Base-by-base conservation (phyloP, 1,284 basidiomycete species). In the Ustilago sp. region DNA sequence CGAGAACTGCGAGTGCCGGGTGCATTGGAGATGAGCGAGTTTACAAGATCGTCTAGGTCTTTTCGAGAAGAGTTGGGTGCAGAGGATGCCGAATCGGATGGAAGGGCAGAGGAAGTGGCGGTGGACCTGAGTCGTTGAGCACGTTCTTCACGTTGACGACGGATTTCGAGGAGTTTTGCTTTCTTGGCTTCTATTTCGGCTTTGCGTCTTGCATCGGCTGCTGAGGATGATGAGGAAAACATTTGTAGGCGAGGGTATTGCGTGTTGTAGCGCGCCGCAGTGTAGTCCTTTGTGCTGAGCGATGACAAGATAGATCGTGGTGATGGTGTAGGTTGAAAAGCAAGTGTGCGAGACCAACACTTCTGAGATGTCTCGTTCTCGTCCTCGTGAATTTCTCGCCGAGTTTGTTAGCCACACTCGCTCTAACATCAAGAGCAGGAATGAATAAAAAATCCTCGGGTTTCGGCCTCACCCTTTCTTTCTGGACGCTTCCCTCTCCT, bases 131-230 rank as follows among this genome's bases (percentile, higher is more conserved):
- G 65, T 2, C 78, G 54, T 54, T 74, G 64, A 11, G 69, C 90
- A 71, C 93, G 88, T 70, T 92, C 90, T 54, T 90, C 90, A 47
- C 93, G 88, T 45, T 91, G 92, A 82, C 91, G 90, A 68, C 92
- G 89, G 35, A 95, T 89, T 74, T 95, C 93, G 54, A 91, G 93
- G 48, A 98, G 91, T 86, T 94, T 95, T 8, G 91, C 91, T 68
- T 92, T 89, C 87, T 98, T 99, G 47, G 92, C 93, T 87, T 95
- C 94, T 73, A 98, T 93, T 87, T 98, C 95, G 81, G 91, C 90
- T 81, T 91, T 87, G 45, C 92, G 89, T 57, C 87, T 77, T 58
- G 88, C 87, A 38, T 81, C 68, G 13, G 71, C 56, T 17, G 70
- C 63, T 4, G 73, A 73, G 15, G 68, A 58, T 0, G 70, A 58